Percentiles rank a stretch among this genome's conserved stretches.
Evolutionary conservation across 2,329 filamentous ascomycete species (phyloP).

Genomic region (Aspergillus sclerotialis): DNA sequence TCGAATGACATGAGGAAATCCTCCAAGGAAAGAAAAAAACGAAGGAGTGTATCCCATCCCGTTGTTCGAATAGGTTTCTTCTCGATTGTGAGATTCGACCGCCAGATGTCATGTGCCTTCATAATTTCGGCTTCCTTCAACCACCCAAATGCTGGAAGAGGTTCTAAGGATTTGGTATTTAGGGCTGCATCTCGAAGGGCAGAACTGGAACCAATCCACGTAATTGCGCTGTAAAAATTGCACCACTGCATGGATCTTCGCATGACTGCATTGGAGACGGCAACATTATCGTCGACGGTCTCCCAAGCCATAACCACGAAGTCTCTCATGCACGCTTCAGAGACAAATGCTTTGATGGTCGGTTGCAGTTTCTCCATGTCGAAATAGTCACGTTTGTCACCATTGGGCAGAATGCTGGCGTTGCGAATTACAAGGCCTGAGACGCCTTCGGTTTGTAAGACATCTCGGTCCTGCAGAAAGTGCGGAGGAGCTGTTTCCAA

Average conservation of each 20-base stretch:
- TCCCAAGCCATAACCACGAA: conserved; percentile 42
- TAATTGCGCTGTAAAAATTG: conserved; percentile 39
- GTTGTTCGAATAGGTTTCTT: conserved; percentile 8
- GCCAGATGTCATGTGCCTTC: conserved; percentile 37
- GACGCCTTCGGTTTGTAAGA: conserved; percentile 28
- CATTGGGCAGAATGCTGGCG: conserved; percentile 34
- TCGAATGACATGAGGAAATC: conserved; percentile 20
- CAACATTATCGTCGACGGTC: conserved; percentile 33
- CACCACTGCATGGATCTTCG: conserved; percentile 41
- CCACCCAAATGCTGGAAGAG: conserved; percentile 42
- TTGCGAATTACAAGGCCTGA: conserved; percentile 36
- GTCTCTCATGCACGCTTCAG: conserved; percentile 38
- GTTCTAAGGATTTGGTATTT: conserved; percentile 27
- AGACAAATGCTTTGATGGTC: conserved; percentile 40
- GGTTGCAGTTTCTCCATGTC: conserved; percentile 34
- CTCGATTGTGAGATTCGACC: conserved; percentile 22
- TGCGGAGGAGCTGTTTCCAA: conserved; percentile 35
- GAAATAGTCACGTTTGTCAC: conserved; percentile 40
- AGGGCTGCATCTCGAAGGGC: conserved; percentile 30
- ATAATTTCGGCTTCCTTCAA: conserved; percentile 41
- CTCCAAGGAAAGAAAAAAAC: conserved; percentile 20
- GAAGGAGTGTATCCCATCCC: conserved; percentile 21
- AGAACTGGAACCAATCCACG: conserved; percentile 36
- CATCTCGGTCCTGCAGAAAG: conserved; percentile 31
- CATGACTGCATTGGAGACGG: conserved; percentile 35